phyloP scores from a whole-genome alignment of 208 protist genomes.

The Leishmania tarentolae region DNA sequence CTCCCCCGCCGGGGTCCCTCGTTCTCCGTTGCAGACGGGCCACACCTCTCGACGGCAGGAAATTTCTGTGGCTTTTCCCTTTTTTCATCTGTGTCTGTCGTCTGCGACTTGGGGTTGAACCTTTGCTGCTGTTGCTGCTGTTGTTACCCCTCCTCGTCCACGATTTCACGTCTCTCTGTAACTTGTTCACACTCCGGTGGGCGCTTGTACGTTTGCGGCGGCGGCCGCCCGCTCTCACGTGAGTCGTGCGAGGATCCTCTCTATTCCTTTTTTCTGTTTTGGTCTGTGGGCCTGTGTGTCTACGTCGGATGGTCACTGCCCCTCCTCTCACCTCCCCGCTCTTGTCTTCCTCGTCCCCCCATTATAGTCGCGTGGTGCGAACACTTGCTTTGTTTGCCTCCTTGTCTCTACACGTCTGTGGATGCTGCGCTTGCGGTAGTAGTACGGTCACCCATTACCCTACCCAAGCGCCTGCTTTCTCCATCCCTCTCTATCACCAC shows the following conservation, averaged over 20 bases:
- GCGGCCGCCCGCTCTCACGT: neutral
- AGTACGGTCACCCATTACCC: neutral
- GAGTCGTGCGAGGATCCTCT: neutral
- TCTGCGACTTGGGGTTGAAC: neutral
- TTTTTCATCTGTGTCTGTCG: too few species aligned
- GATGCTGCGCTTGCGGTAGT: neutral
- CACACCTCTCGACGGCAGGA: neutral
- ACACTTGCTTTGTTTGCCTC: neutral
- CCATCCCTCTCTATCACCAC: neutral
- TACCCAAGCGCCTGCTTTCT: neutral
- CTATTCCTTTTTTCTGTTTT: neutral
- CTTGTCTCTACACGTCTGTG: neutral
- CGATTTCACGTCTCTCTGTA: neutral
- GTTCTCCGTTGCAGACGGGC: neutral
- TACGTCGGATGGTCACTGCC: neutral
- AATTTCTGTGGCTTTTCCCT: neutral
- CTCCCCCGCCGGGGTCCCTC: neutral
- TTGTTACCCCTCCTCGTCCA: neutral
- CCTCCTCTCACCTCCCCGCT: neutral
- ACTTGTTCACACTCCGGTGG: neutral
- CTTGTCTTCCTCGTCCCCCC: too few species aligned
- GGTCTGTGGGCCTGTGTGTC: neutral
- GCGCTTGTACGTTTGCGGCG: neutral
- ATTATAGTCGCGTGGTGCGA: neutral
- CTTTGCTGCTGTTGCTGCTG: neutral